Evolutionary conservation across 2,329 filamentous ascomycete genomes (phyloP).

Genomic region (Trichophyton equinum): DNA sequence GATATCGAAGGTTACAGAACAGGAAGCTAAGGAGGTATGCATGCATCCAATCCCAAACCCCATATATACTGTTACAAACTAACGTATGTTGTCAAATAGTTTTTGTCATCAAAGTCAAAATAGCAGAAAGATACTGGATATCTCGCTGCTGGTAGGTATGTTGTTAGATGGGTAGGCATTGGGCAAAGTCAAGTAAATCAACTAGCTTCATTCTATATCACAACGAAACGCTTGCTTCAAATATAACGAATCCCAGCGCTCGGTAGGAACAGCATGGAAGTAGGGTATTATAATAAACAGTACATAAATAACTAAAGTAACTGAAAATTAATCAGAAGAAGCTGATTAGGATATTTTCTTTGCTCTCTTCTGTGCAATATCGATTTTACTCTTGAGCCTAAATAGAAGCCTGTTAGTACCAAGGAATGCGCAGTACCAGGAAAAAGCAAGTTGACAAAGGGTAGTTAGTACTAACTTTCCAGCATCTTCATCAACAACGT

Average conservation of each 20-base stretch:
- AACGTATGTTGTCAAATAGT: slow-evolving; percentile 12
- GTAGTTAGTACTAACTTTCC: slow-evolving; percentile 31
- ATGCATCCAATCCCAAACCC: neutral
- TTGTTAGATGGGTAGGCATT: too few relatives aligned
- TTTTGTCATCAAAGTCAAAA: slow-evolving; percentile 14
- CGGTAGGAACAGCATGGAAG: neutral
- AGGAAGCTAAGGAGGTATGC: slow-evolving; percentile 52
- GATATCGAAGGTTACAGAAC: slow-evolving; percentile 52
- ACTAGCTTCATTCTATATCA: neutral
- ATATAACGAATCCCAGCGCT: neutral
- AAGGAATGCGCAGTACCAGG: neutral
- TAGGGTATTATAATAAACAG: neutral
- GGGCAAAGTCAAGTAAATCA: neutral
- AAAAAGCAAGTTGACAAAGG: neutral
- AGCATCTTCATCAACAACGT: slow-evolving; percentile 46
- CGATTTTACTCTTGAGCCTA: slow-evolving; percentile 34
- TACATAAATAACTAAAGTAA: neutral
- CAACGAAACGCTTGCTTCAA: neutral
- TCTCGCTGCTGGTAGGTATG: neutral
- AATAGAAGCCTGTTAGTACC: neutral
- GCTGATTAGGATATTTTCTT: slow-evolving; percentile 33
- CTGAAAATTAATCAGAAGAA: neutral
- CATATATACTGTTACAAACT: neutral
- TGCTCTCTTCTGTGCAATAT: slow-evolving; percentile 37
- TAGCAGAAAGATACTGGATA: neutral